Evolutionary conservation across 345 rosid genomes (phyloP).

Genomic region (Pseudoturritis turrita): DNA sequence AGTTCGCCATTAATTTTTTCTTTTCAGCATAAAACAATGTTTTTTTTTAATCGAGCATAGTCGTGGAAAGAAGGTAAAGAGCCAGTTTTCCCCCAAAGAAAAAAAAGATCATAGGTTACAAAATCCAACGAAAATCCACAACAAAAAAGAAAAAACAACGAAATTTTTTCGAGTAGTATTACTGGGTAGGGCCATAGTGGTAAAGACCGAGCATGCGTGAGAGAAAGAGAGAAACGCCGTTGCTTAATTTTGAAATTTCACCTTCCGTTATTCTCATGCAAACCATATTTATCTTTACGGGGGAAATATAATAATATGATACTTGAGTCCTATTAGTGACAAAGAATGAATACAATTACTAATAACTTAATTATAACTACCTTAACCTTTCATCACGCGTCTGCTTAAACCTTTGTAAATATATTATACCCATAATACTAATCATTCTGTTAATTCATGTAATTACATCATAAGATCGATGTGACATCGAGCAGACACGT

Average conservation of each 20-base stretch:
- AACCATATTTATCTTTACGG: background rate
- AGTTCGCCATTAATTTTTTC: too few species aligned
- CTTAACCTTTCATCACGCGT: constrained; percentile 5
- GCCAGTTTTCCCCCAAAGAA: background rate
- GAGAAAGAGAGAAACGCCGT: background rate
- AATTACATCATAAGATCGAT: background rate
- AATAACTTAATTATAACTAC: background rate
- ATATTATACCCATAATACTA: background rate
- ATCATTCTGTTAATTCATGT: background rate
- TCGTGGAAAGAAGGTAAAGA: background rate
- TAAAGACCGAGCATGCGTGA: background rate
- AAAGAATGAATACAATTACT: constrained; percentile 11
- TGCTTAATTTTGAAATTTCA: constrained; percentile 12
- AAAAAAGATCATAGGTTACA: background rate
- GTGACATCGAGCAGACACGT: constrained; percentile 29
- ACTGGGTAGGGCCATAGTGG: background rate
- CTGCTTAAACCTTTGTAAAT: background rate
- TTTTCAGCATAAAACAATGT: too few species aligned
- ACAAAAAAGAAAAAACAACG: background rate
- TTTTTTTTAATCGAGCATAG: too few species aligned
- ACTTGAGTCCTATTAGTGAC: background rate
- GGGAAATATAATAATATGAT: background rate
- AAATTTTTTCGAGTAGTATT: background rate
- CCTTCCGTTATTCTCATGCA: constrained; percentile 3
- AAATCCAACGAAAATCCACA: background rate